These are phyloP conservation scores for Danielia reshetovae DNA, from an alignment of 805 yeast species.

Conservation along the genomic window DNA sequence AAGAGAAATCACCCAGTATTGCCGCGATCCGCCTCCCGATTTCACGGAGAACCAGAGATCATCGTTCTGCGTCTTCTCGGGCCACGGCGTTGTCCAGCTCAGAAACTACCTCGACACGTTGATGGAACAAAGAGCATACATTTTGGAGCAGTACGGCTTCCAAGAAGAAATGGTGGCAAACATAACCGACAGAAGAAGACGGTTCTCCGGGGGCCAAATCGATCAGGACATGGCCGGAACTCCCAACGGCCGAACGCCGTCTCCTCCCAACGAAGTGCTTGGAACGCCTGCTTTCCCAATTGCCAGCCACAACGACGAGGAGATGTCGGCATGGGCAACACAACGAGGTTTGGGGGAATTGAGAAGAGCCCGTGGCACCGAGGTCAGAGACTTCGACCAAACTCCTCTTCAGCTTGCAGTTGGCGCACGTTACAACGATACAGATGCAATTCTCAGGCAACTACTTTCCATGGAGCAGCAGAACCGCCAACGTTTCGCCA, in stretches of 20 bases:
- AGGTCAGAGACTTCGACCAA: constrained; percentile 1
- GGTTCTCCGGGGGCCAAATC: constrained; percentile 1
- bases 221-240: background rate
- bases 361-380: constrained; percentile 6
- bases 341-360: constrained; percentile 29
- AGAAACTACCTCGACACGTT: constrained; percentile 58
- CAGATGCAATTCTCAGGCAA: constrained; percentile 15
- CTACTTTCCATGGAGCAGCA: constrained; percentile 13
- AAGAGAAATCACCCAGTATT: constrained; percentile 77
- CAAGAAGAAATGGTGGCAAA: constrained; percentile 7
- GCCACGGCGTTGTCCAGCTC: constrained; percentile 76
- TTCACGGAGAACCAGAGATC: constrained; percentile 82
- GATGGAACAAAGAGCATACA: constrained; percentile 16
- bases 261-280: constrained; percentile 10
- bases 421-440: constrained; percentile 8
- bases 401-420: constrained; percentile 1
- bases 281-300: constrained; percentile 10
- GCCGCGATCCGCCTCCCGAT: constrained; percentile 90
- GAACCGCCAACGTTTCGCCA: constrained; percentile 11
- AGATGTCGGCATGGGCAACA: constrained; percentile 18
- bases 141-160: constrained; percentile 15
- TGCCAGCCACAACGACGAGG: constrained; percentile 9
- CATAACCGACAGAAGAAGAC: constrained; percentile 6
- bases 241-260: constrained; percentile 3
- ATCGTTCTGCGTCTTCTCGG: constrained; percentile 89